Evolutionary conservation across 2,329 filamentous ascomycete genomes (phyloP).

Genomic region (Cytospora schulzeri): DNA sequence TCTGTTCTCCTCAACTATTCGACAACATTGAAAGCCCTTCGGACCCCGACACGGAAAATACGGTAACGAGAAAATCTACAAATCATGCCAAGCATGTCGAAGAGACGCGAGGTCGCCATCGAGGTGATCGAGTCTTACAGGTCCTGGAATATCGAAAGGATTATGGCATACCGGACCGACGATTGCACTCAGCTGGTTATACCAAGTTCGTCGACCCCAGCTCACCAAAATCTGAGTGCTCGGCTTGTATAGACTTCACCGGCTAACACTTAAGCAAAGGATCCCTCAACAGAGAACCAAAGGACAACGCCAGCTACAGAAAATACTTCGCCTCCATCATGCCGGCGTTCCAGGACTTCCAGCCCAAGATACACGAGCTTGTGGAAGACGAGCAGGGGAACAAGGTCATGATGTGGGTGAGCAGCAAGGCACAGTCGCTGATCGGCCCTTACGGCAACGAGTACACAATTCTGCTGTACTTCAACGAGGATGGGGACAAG

Average conservation of each 20-base stretch:
- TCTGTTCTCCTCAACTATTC: neutral
- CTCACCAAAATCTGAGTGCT: neutral
- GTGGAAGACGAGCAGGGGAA: slow-evolving; percentile 30
- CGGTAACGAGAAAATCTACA: neutral
- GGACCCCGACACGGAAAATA: neutral
- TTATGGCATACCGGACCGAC: slow-evolving; percentile 19
- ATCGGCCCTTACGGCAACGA: slow-evolving; percentile 31
- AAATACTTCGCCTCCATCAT: slow-evolving; percentile 6
- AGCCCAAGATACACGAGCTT: slow-evolving; percentile 8
- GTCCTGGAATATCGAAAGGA: slow-evolving; percentile 14
- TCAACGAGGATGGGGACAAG: slow-evolving; percentile 30
- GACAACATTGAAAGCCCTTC: neutral
- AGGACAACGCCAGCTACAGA: slow-evolving; percentile 8
- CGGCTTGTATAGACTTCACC: neutral
- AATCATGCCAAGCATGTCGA: slow-evolving; percentile 5
- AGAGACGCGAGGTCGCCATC: slow-evolving; percentile 14
- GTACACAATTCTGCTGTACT: slow-evolving; percentile 31
- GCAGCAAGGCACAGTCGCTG: slow-evolving; percentile 27
- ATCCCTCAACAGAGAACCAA: slow-evolving; percentile 3
- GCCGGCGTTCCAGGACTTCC: slow-evolving; percentile 16
- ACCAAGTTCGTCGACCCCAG: slow-evolving; percentile 6
- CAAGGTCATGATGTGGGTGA: slow-evolving; percentile 30
- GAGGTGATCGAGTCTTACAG: slow-evolving; percentile 15
- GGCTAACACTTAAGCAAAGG: neutral
- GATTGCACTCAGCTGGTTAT: slow-evolving; percentile 8